Evolutionary conservation across 495 filamentous ascomycete genomes (phyloP).

Genomic region (Penicillium maclennaniae): DNA sequence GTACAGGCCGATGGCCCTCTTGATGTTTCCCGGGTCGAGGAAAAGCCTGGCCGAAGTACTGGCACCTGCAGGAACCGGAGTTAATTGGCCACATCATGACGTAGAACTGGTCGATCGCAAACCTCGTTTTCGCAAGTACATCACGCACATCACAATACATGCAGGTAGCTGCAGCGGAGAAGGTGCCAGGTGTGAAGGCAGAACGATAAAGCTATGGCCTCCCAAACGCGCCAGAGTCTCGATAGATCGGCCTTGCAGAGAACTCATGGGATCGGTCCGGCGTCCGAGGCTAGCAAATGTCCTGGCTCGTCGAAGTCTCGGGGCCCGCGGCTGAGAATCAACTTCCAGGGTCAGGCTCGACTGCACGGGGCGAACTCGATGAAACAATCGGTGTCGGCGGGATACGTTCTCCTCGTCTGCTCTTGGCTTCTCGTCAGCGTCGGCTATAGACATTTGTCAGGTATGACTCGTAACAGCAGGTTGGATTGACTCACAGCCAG

Average conservation of each 20-base stretch:
- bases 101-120: conserved; percentile 20
- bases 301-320: conserved; percentile 47
- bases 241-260: conserved; percentile 57
- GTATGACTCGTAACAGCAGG: not conserved
- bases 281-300: conserved; percentile 32
- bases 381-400: conserved; percentile 21
- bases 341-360: conserved; percentile 31
- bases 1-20: conserved; percentile 32
- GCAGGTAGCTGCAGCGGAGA: conserved; percentile 63
- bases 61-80: conserved; percentile 15
- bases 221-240: conserved; percentile 67
- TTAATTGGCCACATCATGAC: conserved; percentile 9
- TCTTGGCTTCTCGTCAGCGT: not conserved
- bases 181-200: conserved; percentile 65
- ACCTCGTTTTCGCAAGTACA: conserved; percentile 66
- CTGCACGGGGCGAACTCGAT: conserved; percentile 32
- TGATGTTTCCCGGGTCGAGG: conserved; percentile 29
- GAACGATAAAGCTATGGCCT: conserved; percentile 62
- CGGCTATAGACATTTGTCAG: conserved; percentile 3
- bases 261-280: conserved; percentile 46
- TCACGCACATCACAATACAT: conserved; percentile 68
- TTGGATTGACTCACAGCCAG: conserved; percentile 7
- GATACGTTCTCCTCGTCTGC: not conserved
- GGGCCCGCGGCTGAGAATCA: conserved; percentile 41
- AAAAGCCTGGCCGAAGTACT: conserved; percentile 25